Evolutionary conservation across 2,329 filamentous ascomycete species (phyloP).

Genomic region (Cadophora sp.): DNA sequence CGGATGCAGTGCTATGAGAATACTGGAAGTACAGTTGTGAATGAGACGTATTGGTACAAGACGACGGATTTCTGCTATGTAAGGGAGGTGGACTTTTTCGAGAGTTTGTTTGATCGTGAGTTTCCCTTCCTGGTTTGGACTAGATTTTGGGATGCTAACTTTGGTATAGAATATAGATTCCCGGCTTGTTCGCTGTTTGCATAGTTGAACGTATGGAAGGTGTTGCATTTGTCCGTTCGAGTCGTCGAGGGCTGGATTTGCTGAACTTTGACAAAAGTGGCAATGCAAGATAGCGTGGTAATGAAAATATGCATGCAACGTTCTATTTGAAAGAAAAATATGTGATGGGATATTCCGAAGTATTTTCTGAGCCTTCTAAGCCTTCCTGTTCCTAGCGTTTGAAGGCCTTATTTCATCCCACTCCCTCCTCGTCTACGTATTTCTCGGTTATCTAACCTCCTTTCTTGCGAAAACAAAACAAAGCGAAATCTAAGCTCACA

Average conservation of each 20-base stretch:
- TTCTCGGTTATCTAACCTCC: not conserved
- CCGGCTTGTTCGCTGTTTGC: conserved; percentile 15
- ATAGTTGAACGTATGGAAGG: not conserved
- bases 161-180: conserved; percentile 19
- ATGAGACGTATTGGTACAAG: conserved; percentile 31
- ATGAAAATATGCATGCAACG: not conserved
- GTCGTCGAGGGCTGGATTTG: too few species aligned
- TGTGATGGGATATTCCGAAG: not conserved
- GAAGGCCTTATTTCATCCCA: conserved; percentile 18
- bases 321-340: not conserved
- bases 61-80: conserved; percentile 39
- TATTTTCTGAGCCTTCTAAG: not conserved
- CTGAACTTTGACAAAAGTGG: too few species aligned
- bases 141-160: not conserved
- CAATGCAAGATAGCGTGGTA: not conserved
- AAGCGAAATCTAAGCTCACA: conserved; percentile 15
- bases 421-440: conserved; percentile 16
- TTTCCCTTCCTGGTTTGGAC: not conserved
- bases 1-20: conserved; percentile 26
- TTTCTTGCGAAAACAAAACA: not conserved
- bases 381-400: not conserved
- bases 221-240: not conserved
- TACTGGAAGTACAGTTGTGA: conserved; percentile 3
- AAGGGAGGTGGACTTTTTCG: conserved; percentile 32
- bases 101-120: conserved; percentile 35